Evolutionary conservation across 352 stramenopile species (phyloP).

Genomic region (Pythium pectinolyticum): DNA sequence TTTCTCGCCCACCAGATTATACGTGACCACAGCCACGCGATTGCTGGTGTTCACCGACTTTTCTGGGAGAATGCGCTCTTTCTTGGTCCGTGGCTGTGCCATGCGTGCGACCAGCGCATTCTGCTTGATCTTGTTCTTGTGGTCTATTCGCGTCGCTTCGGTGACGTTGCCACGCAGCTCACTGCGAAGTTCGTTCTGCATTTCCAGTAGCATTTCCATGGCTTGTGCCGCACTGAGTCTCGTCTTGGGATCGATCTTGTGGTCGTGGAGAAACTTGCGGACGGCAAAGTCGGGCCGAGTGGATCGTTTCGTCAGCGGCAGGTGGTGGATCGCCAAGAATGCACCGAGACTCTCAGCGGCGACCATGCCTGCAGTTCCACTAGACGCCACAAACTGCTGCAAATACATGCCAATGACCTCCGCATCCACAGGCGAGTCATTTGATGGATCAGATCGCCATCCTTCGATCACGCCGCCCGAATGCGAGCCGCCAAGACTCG

Average conservation of each 20-base stretch:
- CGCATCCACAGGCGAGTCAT: constrained; percentile 26
- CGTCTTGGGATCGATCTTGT: constrained; percentile 21
- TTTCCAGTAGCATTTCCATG: constrained; percentile 6
- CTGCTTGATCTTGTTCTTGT: background rate
- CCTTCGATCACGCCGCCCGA: constrained; percentile 16
- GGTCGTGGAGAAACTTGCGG: constrained; percentile 18
- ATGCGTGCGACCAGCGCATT: constrained; percentile 10
- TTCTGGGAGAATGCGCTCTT: constrained; percentile 18
- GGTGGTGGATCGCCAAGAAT: constrained; percentile 38
- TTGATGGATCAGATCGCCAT: constrained; percentile 20
- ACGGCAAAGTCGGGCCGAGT: constrained; percentile 20
- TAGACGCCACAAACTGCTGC: constrained; percentile 39
- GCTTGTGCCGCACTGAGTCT: constrained; percentile 14
- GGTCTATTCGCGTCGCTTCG: background rate
- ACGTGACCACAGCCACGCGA: constrained; percentile 50
- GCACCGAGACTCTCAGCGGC: constrained; percentile 38
- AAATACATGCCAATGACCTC: constrained; percentile 39
- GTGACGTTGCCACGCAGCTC: background rate
- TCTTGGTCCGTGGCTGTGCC: constrained; percentile 29
- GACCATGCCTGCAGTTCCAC: constrained; percentile 40
- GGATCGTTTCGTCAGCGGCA: constrained; percentile 34
- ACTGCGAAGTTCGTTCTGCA: constrained; percentile 12
- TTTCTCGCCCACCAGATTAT: constrained; percentile 72
- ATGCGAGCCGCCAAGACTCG: constrained; percentile 1
- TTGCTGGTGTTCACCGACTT: constrained; percentile 22